A percentile compares a stretch with the other conserved stretches of the same genome.
These are phyloP conservation scores for Babesia bigemina DNA, from an alignment of 169 alveolate species.

Conservation along the genomic window DNA sequence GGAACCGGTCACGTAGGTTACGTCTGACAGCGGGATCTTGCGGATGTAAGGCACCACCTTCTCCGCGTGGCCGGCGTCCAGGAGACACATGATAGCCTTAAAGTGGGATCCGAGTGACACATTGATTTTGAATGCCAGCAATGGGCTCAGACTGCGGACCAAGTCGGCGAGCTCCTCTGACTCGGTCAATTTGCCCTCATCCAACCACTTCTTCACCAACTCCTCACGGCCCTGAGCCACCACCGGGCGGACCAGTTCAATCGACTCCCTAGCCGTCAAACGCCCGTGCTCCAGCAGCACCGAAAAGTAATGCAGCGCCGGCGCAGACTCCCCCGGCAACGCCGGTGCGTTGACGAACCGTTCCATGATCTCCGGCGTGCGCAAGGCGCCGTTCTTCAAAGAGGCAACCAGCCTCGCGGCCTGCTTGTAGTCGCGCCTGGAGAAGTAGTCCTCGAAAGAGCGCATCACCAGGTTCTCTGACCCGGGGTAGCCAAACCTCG, in stretches of 20 bases:
- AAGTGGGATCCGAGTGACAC: constrained; percentile 78
- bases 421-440: constrained; percentile 87
- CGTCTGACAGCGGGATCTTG: constrained; percentile 29
- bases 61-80: constrained; percentile 89
- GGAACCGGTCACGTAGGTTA: constrained; percentile 21
- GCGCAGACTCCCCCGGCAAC: constrained; percentile 88
- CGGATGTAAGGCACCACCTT: constrained; percentile 53
- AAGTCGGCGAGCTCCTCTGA: constrained; percentile 97
- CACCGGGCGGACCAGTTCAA: constrained; percentile 96
- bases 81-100: constrained; percentile 91
- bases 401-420: constrained; percentile 96
- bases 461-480: constrained; percentile 88
- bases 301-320: constrained; percentile 94
- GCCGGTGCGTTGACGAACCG: constrained; percentile 89
- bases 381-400: constrained; percentile 91
- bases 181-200: constrained; percentile 94
- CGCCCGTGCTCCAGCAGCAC: constrained; percentile 94
- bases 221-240: constrained; percentile 90
- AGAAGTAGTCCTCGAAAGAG: constrained; percentile 85
- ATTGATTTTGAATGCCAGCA: constrained; percentile 92
- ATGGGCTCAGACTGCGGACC: constrained; percentile 86
- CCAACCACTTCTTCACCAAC: constrained; percentile 94
- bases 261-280: constrained; percentile 93
- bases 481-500: constrained; percentile 88
- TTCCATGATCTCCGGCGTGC: constrained; percentile 93